phyloP scores from a whole-genome alignment of 2,329 filamentous ascomycete genomes.

The Pseudomassariella vexata region DNA sequence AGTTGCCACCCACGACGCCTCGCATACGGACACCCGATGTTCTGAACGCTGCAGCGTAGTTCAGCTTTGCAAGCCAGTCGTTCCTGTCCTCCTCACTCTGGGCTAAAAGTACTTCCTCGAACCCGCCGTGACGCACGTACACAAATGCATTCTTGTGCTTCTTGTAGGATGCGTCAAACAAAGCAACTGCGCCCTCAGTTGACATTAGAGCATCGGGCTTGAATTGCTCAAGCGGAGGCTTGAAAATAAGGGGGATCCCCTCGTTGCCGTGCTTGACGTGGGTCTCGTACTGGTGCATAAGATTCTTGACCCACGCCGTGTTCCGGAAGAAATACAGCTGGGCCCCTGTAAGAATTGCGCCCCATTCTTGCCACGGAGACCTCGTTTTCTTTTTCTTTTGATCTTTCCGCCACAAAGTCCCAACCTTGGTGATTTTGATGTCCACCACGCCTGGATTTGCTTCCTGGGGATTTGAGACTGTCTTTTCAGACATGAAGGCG shows the following conservation, averaged over 20 bases:
- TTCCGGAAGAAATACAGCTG: constrained; percentile 97
- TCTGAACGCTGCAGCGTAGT: constrained; percentile 91
- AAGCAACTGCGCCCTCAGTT: constrained; percentile 84
- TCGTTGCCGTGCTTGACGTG: constrained; percentile 74
- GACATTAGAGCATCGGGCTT: constrained; percentile 93
- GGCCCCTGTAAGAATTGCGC: constrained; percentile 90
- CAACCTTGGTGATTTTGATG: constrained; percentile 96
- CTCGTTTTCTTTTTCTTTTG: constrained; percentile 87
- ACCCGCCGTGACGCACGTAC: constrained; percentile 77
- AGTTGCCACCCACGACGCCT: constrained; percentile 76
- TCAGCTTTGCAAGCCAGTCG: constrained; percentile 93
- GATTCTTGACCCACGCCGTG: constrained; percentile 80
- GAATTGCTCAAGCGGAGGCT: constrained; percentile 83
- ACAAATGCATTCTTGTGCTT: constrained; percentile 95
- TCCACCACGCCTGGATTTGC: constrained; percentile 91
- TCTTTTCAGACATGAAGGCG: constrained; percentile 87
- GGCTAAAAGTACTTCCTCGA: constrained; percentile 87
- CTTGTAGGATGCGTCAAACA: constrained; percentile 81
- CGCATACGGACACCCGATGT: constrained; percentile 88
- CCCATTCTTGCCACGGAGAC: constrained; percentile 99
- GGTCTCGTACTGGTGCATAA: constrained; percentile 82
- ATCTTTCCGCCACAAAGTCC: constrained; percentile 90
- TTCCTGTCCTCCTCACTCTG: constrained; percentile 90
- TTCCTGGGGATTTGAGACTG: constrained; percentile 76
- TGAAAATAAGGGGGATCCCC: constrained; percentile 77